Conservation (phyloP, 768 basidiomycete genomes). For the Suillus subaureus region DNA sequence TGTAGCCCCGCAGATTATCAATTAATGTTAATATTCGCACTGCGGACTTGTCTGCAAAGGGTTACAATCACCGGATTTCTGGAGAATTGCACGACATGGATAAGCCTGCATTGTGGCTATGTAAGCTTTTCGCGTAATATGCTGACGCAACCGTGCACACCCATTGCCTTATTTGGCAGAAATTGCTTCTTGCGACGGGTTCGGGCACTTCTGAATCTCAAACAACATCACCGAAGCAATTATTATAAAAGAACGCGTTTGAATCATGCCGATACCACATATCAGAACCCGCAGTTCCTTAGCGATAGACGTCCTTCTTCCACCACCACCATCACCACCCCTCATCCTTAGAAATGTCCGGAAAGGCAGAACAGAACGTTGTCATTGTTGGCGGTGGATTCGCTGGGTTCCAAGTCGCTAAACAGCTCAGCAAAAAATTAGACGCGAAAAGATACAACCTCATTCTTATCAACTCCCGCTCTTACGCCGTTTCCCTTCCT, state of each 20-base stretch:
- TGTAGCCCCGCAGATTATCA: neutral
- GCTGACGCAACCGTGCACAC: neutral
- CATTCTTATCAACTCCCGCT: slow-evolving; percentile 54
- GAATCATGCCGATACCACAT: neutral
- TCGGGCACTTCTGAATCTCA: neutral
- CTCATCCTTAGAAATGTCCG: slow-evolving; percentile 12
- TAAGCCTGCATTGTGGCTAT: neutral
- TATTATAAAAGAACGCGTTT: neutral
- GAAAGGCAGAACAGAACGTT: slow-evolving; percentile 36
- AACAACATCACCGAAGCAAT: slow-evolving; percentile 5
- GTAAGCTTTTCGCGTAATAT: slow-evolving; percentile 6
- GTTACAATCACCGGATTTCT: neutral
- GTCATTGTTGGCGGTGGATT: slow-evolving; percentile 59
- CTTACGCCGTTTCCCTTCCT: slow-evolving; percentile 53
- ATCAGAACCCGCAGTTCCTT: neutral
- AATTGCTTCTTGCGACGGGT: too few relatives aligned
- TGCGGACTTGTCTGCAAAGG: neutral
- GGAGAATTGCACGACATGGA: neutral
- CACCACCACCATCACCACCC: neutral
- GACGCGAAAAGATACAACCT: slow-evolving; percentile 50
- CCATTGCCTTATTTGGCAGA: neutral
- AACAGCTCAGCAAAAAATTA: slow-evolving; percentile 52
- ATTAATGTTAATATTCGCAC: neutral
- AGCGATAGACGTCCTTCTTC: neutral
- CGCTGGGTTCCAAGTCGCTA: slow-evolving; percentile 48